Evolutionary conservation across 2,329 filamentous ascomycete genomes (phyloP).

Genomic region (Epichloe aotearoae): DNA sequence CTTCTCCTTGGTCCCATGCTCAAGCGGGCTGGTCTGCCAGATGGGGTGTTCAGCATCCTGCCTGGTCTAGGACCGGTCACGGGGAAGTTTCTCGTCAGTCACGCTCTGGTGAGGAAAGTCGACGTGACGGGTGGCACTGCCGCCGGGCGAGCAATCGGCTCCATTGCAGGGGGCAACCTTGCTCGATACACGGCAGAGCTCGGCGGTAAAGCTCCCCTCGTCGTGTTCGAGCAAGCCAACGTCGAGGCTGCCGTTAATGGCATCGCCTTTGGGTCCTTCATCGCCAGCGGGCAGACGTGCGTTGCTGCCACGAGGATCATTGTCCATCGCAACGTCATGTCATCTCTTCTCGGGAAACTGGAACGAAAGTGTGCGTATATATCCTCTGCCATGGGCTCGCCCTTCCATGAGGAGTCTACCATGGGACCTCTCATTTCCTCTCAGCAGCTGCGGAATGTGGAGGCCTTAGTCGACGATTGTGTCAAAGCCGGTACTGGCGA

Average conservation of each 20-base stretch:
- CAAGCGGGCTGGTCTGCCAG: slow-evolving; percentile 54
- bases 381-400: slow-evolving; percentile 40
- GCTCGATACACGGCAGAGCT: slow-evolving; percentile 60
- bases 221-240: slow-evolving; percentile 53
- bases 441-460: slow-evolving; percentile 51
- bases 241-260: slow-evolving; percentile 55
- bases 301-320: slow-evolving; percentile 64
- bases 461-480: slow-evolving; percentile 52
- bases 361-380: slow-evolving; percentile 45
- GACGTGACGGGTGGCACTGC: slow-evolving; percentile 64
- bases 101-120: slow-evolving; percentile 46
- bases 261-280: slow-evolving; percentile 46
- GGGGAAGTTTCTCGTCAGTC: slow-evolving; percentile 39
- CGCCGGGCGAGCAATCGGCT: slow-evolving; percentile 56
- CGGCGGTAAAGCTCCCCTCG: slow-evolving; percentile 56
- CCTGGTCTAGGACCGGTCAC: slow-evolving; percentile 40
- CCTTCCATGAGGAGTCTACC: slow-evolving; percentile 40
- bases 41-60: slow-evolving; percentile 54
- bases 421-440: slow-evolving; percentile 53
- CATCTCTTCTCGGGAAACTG: slow-evolving; percentile 49
- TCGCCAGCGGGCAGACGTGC: slow-evolving; percentile 43
- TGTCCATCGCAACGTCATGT: slow-evolving; percentile 54
- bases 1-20: slow-evolving; percentile 46
- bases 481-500: slow-evolving; percentile 33
- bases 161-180: slow-evolving; percentile 51